Base-by-base conservation (phyloP, 1,284 basidiomycete genomes). In the Trametes pubescens region DNA sequence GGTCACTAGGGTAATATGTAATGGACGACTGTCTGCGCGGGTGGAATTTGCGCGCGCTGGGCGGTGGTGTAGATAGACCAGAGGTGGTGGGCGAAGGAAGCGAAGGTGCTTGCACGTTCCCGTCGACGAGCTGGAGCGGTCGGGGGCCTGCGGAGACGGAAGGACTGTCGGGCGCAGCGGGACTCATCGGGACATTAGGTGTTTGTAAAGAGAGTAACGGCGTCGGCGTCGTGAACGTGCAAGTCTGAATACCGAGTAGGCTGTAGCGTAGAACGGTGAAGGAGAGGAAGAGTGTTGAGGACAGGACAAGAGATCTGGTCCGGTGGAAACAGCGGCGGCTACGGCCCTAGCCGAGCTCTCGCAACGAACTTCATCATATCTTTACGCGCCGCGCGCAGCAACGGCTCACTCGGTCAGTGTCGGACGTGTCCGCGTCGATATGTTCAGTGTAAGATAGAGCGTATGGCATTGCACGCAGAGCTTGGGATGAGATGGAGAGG, bases 1-100 rank as follows among this genome's bases (percentile, higher is more conserved):
- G 75, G 65, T 79, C 76, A 61, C 74, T 75, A 6, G 78, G 77
- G 61, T 82, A 81, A 71, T 91, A 91, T 5, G 85, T 82, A 58
- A 91, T 91, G 0, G 88, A 88, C 0, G 87, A 88, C 69, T 87
- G 86, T 60, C 88, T 77, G 16, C 83, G 79, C 29, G 76, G 62
- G 49, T 73, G 72, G 34, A 58, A 60, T 47, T 67, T 70, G 56
- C 60, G 60, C 32, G 69, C 69, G 24, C 69, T 69, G 14, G 69
- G 71, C 11, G 72, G 71, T 4, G 72, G 70, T 24, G 71, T 72
- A 14, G 72, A 71, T 13, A 73, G 55, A 3, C 69, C 69, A 22
- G 69, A 66, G 5, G 65, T 35, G 0, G 65, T 66, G 6, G 68
- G 68, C 9, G 72, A 69, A 43, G 71, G 29, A 32, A 32, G 29